These are phyloP conservation scores for Aspergillus sclerotialis DNA, from an alignment of 2,329 filamentous ascomycete genomes.

Conservation along the genomic window DNA sequence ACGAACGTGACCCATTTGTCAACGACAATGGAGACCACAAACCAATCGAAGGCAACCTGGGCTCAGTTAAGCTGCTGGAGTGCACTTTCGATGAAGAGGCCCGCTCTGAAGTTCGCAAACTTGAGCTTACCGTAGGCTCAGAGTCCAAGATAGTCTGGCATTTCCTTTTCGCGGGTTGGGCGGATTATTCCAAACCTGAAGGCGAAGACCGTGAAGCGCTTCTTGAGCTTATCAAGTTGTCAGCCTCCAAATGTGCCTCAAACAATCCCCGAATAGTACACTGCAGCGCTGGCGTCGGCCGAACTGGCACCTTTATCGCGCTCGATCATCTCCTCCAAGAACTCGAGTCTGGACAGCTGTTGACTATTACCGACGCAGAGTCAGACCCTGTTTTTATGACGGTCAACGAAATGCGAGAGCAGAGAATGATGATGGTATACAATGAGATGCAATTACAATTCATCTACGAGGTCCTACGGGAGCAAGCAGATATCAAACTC, in stretches of 20 bases:
- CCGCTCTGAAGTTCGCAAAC: constrained; percentile 65
- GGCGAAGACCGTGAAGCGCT: constrained; percentile 45
- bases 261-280: constrained; percentile 73
- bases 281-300: constrained; percentile 87
- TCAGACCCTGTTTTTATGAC: constrained; percentile 68
- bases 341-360: constrained; percentile 65
- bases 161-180: constrained; percentile 80
- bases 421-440: constrained; percentile 94
- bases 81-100: constrained; percentile 49
- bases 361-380: constrained; percentile 39
- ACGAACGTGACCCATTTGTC: constrained; percentile 32
- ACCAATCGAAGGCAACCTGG: constrained; percentile 57
- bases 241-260: constrained; percentile 37
- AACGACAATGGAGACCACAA: constrained; percentile 59
- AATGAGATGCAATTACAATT: constrained; percentile 77
- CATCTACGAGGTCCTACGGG: constrained; percentile 77
- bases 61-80: constrained; percentile 57
- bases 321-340: constrained; percentile 87
- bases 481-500: constrained; percentile 37
- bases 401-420: constrained; percentile 73
- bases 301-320: constrained; percentile 91
- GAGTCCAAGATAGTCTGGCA: constrained; percentile 68
- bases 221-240: constrained; percentile 44
- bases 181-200: constrained; percentile 77
- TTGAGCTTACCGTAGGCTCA: constrained; percentile 46